phyloP scores from a whole-genome alignment of 2,329 filamentous ascomycete species.

The Phyllachora maydis region DNA sequence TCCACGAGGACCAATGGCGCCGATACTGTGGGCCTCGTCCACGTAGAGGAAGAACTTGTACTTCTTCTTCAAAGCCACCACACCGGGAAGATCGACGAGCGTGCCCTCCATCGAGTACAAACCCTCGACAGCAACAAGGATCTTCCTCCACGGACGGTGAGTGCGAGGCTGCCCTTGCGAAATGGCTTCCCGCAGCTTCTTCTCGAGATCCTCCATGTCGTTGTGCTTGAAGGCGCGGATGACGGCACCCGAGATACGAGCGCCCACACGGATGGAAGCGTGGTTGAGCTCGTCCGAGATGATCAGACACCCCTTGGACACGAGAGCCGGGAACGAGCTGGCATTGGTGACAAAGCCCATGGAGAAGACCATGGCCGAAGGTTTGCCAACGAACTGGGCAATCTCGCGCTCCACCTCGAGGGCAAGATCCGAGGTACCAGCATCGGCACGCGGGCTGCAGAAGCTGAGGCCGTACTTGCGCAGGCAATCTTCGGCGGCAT shows the following conservation, averaged over 20 bases:
- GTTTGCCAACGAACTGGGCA: conserved; percentile 84
- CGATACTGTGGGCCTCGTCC: conserved; percentile 91
- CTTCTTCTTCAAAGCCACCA: conserved; percentile 71
- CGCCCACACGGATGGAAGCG: conserved; percentile 88
- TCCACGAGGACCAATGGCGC: conserved; percentile 72
- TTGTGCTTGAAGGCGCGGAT: conserved; percentile 98
- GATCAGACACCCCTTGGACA: conserved; percentile 81
- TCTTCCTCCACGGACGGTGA: conserved; percentile 99
- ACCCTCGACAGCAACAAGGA: conserved; percentile 85
- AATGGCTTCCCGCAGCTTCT: conserved; percentile 73
- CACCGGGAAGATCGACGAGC: conserved; percentile 89
- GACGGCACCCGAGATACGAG: conserved; percentile 82
- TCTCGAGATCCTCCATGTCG: conserved; percentile 75
- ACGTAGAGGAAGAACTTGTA: conserved; percentile 97
- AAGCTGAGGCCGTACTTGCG: conserved; percentile 70
- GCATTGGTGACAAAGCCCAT: conserved; percentile 98
- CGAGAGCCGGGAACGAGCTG: conserved; percentile 75
- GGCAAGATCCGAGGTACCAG: conserved; percentile 72
- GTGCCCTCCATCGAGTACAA: conserved; percentile 99
- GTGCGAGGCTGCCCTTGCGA: conserved; percentile 93
- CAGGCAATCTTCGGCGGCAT: conserved; percentile 71
- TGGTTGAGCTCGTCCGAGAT: conserved; percentile 97
- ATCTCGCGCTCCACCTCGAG: conserved; percentile 79
- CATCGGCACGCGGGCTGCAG: conserved; percentile 64
- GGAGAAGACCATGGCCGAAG: conserved; percentile 87